phyloP scores from a whole-genome alignment of 2,329 filamentous ascomycete species.

The Beauveria medogensis region DNA sequence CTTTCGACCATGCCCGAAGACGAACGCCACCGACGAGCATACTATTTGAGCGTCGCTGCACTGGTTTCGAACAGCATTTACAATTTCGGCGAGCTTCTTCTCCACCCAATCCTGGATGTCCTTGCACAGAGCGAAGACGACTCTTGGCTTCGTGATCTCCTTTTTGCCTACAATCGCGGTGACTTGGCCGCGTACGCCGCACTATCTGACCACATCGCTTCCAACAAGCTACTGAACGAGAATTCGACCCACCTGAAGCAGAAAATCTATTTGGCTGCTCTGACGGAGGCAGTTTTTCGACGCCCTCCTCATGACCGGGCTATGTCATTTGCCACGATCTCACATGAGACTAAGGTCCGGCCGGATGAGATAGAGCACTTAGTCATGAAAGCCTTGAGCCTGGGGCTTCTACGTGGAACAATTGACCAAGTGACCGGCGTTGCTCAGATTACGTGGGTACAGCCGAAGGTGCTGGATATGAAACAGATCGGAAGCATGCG shows the following conservation, averaged over 20 bases:
- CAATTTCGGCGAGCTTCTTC: conserved; percentile 97
- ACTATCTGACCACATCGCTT: conserved; percentile 70
- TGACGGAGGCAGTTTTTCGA: conserved; percentile 94
- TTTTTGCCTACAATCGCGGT: conserved; percentile 95
- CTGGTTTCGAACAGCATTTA: conserved; percentile 93
- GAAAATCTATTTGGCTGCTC: conserved; percentile 93
- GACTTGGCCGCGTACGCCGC: conserved; percentile 83
- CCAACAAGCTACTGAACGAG: conserved; percentile 69
- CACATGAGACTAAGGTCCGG: conserved; percentile 84
- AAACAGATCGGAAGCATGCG: conserved; percentile 92
- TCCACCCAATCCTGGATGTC: conserved; percentile 90
- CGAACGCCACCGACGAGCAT: conserved; percentile 76
- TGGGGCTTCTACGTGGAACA: conserved; percentile 80
- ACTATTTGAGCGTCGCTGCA: conserved; percentile 86
- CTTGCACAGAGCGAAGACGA: conserved; percentile 62
- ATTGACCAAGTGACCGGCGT: conserved; percentile 96
- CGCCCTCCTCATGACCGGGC: conserved; percentile 90
- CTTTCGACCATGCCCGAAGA: conserved; percentile 62
- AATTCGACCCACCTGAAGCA: conserved; percentile 83
- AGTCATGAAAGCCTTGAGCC: conserved; percentile 96
- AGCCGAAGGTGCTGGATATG: conserved; percentile 95
- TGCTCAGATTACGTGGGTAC: conserved; percentile 95
- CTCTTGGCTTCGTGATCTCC: conserved; percentile 86
- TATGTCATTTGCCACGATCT: conserved; percentile 85
- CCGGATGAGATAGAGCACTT: conserved; percentile 92